Evolutionary conservation across 306 rosid species (phyloP).

Genomic region (Cicer pinnatifidum): DNA sequence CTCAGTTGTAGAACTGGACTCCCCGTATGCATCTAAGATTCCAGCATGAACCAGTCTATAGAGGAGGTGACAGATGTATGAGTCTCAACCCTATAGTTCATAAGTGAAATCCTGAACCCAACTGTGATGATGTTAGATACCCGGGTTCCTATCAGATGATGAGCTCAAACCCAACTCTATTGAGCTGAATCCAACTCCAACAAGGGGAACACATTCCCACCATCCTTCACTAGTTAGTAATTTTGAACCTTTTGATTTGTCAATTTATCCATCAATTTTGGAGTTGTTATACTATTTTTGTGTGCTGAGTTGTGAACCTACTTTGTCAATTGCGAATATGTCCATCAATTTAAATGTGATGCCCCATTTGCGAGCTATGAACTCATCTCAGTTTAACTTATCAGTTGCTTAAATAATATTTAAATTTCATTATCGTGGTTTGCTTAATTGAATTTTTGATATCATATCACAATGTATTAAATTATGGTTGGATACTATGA

Average conservation of each 20-base stretch:
- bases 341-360: background rate
- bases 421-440: background rate
- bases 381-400: background rate
- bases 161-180: background rate
- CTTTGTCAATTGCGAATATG: background rate
- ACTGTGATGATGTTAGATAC: too few relatives aligned
- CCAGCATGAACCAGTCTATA: background rate
- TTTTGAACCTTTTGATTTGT: background rate
- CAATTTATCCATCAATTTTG: background rate
- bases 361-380: background rate
- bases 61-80: background rate
- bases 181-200: background rate
- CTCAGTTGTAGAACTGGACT: background rate
- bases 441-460: background rate
- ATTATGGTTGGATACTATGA: background rate
- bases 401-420: background rate
- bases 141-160: too few relatives aligned
- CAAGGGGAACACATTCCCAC: background rate
- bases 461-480: background rate
- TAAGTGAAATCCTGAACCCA: background rate
- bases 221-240: background rate
- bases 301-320: background rate
- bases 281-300: too few relatives aligned
- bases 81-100: background rate
- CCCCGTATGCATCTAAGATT: background rate